Evolutionary conservation across 352 stramenopile genomes (phyloP).

Genomic region (Pythium rhizo-oryzae): DNA sequence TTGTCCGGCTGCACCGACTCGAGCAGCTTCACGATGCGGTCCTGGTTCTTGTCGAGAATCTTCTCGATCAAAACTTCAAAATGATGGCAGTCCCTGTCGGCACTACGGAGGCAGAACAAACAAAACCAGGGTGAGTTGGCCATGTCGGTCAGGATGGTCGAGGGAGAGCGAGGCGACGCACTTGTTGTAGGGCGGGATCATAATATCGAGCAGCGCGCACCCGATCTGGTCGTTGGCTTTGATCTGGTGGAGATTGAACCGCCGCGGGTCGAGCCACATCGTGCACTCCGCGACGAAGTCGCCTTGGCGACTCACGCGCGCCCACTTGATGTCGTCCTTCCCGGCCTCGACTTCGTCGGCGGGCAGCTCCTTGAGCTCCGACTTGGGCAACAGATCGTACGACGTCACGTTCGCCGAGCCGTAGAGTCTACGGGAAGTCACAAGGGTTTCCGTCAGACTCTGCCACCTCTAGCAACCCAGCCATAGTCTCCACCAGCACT

Average conservation of each 20-base stretch:
- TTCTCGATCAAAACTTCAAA: constrained; percentile 70
- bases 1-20: constrained; percentile 71
- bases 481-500: not conserved
- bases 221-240: constrained; percentile 69
- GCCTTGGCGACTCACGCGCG: constrained; percentile 59
- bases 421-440: constrained; percentile 50
- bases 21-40: constrained; percentile 73
- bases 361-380: constrained; percentile 31
- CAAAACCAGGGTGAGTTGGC: not conserved
- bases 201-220: constrained; percentile 81
- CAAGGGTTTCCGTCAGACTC: constrained; percentile 9
- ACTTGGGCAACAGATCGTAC: constrained; percentile 68
- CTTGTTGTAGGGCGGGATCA: constrained; percentile 89
- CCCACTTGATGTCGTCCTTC: constrained; percentile 55
- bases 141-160: not conserved
- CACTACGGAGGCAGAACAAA: constrained; percentile 34
- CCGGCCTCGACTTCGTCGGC: constrained; percentile 33
- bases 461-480: not conserved
- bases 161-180: constrained; percentile 25
- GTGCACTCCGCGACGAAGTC: constrained; percentile 61
- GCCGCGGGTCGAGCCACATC: constrained; percentile 80
- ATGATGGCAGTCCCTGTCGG: constrained; percentile 78
- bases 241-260: constrained; percentile 85
- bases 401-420: constrained; percentile 71
- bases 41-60: constrained; percentile 41